Base-by-base conservation (phyloP, 495 filamentous ascomycete genomes). In the Hypomontagnella submonticulosa region DNA sequence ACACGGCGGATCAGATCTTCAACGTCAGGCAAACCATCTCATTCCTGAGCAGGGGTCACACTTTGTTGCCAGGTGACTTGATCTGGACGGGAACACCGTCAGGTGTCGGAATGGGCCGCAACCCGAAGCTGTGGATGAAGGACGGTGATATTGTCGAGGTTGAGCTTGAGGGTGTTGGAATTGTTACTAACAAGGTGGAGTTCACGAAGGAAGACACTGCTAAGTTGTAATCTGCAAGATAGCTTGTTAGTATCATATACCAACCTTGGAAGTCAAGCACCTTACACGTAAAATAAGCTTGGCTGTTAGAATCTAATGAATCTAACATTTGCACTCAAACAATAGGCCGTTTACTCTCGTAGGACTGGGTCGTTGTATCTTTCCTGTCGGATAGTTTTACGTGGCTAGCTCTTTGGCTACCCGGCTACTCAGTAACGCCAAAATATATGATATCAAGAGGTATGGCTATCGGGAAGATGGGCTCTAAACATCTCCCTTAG, bases 81-180 rank as follows among this genome's bases (percentile, higher is more conserved):
- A 92, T 96, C 50, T 93, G 93, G 64, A 94, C 92, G 37, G 92
- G 92, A 75, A 96, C 92, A 82, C 91, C 90, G 5, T 84, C 89
- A 70, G 91, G 91, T 48, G 92, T 94, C 9, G 92, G 89, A 0
- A 89, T 91, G 86, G 90, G 89, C 32, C 82, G 85, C 51, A 89
- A 85, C 61, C 90, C 91, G 6, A 81, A 85, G 53, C 71, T 90
- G 18, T 96, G 90, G 91, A 75, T 94, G 61, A 90, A 89, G 73
- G 85, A 94, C 73, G 89, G 90, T 4, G 92, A 96, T 75, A 66
- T 86, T n/a, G 89, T 92, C 23, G 88, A 93, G 61, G 89, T 94
- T 40, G 81, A 79, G 19, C 79, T 94, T 1, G 89, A 93, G 66
- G 81, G 82, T 3, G 86, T 94, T 12, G 91, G 92, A 12, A 86